Percentiles rank a stretch among this genome's conserved stretches.
phyloP scores from a whole-genome alignment of 164 flowering plant species.

The Dillenia turbinata region DNA sequence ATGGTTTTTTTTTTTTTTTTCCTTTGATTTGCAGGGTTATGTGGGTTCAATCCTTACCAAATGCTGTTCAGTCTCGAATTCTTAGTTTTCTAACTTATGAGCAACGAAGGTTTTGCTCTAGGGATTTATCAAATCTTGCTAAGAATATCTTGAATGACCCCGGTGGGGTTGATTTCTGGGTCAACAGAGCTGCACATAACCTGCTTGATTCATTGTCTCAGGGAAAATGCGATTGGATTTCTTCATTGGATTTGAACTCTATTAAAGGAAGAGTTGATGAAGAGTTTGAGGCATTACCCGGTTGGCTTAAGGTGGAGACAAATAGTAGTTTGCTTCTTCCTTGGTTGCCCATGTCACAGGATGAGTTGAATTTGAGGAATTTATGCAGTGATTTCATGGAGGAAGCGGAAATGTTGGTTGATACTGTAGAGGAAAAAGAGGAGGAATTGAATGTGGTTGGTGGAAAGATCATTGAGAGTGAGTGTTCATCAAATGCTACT shows the following conservation, averaged over 20 bases:
- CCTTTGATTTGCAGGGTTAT: constrained; percentile 32
- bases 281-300: constrained; percentile 49
- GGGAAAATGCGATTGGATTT: constrained; percentile 24
- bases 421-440: constrained; percentile 18
- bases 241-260: constrained; percentile 29
- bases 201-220: constrained; percentile 55
- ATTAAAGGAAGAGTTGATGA: constrained; percentile 27
- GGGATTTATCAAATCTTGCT: constrained; percentile 41
- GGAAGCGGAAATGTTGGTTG: constrained; percentile 10
- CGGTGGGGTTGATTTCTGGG: constrained; percentile 63
- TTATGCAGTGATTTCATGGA: constrained; percentile 3
- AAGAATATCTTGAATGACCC: constrained; percentile 28
- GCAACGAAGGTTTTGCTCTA: constrained; percentile 30
- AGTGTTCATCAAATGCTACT: constrained; percentile 8
- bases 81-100: constrained; percentile 60
- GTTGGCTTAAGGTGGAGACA: constrained; percentile 39
- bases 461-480: constrained; percentile 15
- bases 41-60: constrained; percentile 68
- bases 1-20: not conserved
- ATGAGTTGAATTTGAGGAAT: constrained; percentile 23
- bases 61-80: constrained; percentile 49
- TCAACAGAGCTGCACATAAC: constrained; percentile 53
- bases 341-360: constrained; percentile 56
- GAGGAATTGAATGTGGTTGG: constrained; percentile 18
- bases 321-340: constrained; percentile 37